phyloP scores from a whole-genome alignment of 176 grass and related monocot genomes.

The Triticum timopheevii region DNA sequence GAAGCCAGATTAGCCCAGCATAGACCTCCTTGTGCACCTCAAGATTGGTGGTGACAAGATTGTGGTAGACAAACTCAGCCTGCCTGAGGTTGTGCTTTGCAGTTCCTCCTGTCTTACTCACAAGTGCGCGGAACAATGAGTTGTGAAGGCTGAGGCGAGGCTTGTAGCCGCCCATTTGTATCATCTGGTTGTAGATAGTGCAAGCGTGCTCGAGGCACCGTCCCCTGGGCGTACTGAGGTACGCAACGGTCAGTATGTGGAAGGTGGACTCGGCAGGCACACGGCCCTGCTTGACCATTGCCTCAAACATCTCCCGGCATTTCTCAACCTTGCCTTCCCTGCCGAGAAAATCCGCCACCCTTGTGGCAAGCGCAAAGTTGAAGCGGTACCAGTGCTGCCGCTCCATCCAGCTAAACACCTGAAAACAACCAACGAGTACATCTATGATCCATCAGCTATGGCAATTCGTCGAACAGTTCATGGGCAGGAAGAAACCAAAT shows the following conservation, averaged over 20 bases:
- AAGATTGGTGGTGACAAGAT: constrained; percentile 73
- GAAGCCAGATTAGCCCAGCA: constrained; percentile 90
- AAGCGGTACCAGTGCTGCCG: constrained; percentile 88
- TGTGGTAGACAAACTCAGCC: constrained; percentile 88
- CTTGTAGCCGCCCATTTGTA: constrained; percentile 79
- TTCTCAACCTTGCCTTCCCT: constrained; percentile 82
- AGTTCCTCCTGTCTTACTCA: constrained; percentile 70
- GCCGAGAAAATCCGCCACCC: constrained; percentile 79
- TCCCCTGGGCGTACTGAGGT: constrained; percentile 58
- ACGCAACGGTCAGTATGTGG: constrained; percentile 82
- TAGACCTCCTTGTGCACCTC: constrained; percentile 71
- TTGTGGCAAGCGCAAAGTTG: constrained; percentile 82
- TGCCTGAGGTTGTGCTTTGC: constrained; percentile 84
- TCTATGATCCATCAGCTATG: constrained; percentile 15
- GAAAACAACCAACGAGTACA: constrained; percentile 40
- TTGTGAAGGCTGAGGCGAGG: constrained; percentile 83
- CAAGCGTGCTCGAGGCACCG: constrained; percentile 77
- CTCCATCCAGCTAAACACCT: constrained; percentile 94
- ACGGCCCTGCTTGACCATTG: constrained; percentile 73
- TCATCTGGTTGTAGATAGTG: constrained; percentile 93
- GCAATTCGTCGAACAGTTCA: constrained; percentile 33
- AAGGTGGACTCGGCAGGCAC: constrained; percentile 92
- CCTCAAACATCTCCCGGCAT: constrained; percentile 69
- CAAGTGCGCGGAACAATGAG: constrained; percentile 72
- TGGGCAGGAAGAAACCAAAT: neutral